Evolutionary conservation across 2,329 filamentous ascomycete species (phyloP), one percentile per base, ranked within the genome.

Genomic region (Fusarium musae): DNA sequence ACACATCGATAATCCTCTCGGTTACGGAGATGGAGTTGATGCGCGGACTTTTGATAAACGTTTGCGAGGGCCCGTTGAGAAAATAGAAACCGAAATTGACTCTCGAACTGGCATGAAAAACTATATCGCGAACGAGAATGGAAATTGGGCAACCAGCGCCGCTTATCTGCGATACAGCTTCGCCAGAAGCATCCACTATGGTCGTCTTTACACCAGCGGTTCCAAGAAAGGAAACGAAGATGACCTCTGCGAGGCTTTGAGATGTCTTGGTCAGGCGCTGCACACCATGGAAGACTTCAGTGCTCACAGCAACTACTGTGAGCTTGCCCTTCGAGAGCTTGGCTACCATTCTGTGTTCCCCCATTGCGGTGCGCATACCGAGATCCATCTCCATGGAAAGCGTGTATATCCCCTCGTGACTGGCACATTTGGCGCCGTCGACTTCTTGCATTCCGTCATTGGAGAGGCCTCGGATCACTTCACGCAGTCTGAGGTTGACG

Each of bases 51-150:
- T 90, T 78, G 96, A 98, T 80, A 84, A 87, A 42, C 92, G 96
- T 32, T 89, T 98, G 12, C 92, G 96, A 57, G 93, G 91, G 2
- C 95, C 95, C 0, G 91, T 98, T 13, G 85, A 90, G 67, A 87
- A 88, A 9, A 82, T 89, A 44, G 93, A 96, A 79, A 89, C 93
- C 26, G 90, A 93, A 67, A 89, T 96, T 63, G 93, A 96, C 78
- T 84, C 84, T 39, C 84, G 88, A 10, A 96, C 93, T 2, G 95
- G 95, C n/a, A 97, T 99, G 96, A 99, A 98, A 83, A 98, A 98
- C 81, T 99, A 99, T 82, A 98, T 99, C 75, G 91, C 96, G 68
- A 98, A 98, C 78, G 96, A 98, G 81, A 86, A 84, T 19, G 94
- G 95, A 9, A 88, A 90, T 44, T 98, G 95, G 93, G 94, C 95